These are phyloP conservation scores for Cladosporium colombiae DNA, from an alignment of 2,329 filamentous ascomycete species.

Conservation along the genomic window DNA sequence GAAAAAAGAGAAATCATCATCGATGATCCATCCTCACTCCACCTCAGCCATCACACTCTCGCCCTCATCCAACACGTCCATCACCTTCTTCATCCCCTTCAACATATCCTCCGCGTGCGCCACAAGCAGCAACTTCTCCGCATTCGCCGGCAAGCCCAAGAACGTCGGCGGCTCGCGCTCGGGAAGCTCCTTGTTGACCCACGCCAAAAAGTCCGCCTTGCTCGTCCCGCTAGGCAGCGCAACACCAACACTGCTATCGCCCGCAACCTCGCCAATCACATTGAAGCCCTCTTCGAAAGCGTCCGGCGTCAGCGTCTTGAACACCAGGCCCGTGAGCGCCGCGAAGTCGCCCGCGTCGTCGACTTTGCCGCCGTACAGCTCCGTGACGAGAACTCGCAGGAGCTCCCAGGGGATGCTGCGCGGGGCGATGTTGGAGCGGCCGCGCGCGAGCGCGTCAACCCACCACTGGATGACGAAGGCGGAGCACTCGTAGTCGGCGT, in stretches of 20 bases:
- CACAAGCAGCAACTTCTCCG: slow-evolving; percentile 90
- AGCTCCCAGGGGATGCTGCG: slow-evolving; percentile 96
- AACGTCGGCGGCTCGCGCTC: slow-evolving; percentile 97
- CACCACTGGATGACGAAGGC: slow-evolving; percentile 94
- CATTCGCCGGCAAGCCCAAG: slow-evolving; percentile 88
- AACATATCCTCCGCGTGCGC: slow-evolving; percentile 85
- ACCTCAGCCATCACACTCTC: slow-evolving; percentile 72
- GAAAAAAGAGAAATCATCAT: too few species aligned
- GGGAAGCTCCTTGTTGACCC: slow-evolving; percentile 81
- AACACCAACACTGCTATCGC: slow-evolving; percentile 50
- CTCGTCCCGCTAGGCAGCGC: slow-evolving; percentile 77
- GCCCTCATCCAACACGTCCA: slow-evolving; percentile 86
- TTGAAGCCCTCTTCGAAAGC: slow-evolving; percentile 93
- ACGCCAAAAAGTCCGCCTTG: slow-evolving; percentile 81
- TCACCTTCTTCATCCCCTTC: slow-evolving; percentile 78
- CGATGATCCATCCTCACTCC: too few species aligned
- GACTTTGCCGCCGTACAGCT: slow-evolving; percentile 98
- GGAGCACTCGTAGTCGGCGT: slow-evolving; percentile 98
- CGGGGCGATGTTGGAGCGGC: slow-evolving; percentile 88
- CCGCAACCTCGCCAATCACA: slow-evolving; percentile 67
- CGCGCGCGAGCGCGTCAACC: slow-evolving; percentile 79
- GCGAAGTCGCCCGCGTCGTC: slow-evolving; percentile 85
- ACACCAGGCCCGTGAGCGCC: slow-evolving; percentile 71
- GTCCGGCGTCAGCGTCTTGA: slow-evolving; percentile 75
- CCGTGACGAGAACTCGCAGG: slow-evolving; percentile 83